phyloP scores from a whole-genome alignment of 2,329 filamentous ascomycete genomes.

The Raffaelea ambrosiae region DNA sequence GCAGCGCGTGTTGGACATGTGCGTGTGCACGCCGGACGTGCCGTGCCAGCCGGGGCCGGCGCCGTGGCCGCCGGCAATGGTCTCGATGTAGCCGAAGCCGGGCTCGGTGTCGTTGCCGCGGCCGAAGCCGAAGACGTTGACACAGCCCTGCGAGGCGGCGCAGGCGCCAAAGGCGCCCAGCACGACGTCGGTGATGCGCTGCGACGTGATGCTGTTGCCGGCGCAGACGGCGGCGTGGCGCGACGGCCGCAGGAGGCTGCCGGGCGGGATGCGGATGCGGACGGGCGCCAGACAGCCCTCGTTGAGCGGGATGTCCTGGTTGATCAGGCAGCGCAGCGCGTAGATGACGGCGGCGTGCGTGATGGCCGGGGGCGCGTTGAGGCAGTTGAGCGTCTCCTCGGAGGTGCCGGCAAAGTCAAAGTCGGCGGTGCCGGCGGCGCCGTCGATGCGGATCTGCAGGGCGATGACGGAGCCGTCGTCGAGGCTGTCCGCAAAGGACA shows the following conservation, averaged over 20 bases:
- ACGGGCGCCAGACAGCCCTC: conserved; percentile 77
- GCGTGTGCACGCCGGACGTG: conserved; percentile 19
- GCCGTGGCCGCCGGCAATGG: conserved; percentile 24
- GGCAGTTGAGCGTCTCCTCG: conserved; percentile 66
- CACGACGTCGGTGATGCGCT: conserved; percentile 77
- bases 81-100: conserved; percentile 23
- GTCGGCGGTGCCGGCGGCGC: conserved; percentile 62
- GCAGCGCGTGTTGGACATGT: conserved; percentile 24
- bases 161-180: conserved; percentile 72
- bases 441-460: conserved; percentile 67
- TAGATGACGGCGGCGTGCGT: conserved; percentile 79
- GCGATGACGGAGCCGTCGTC: conserved; percentile 75
- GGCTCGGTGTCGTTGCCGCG: too few species aligned
- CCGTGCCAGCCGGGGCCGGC: conserved; percentile 22
- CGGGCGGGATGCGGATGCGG: conserved; percentile 61
- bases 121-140: conserved; percentile 80
- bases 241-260: conserved; percentile 65
- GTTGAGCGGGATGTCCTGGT: conserved; percentile 75
- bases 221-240: conserved; percentile 74
- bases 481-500: conserved; percentile 74
- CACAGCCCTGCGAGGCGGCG: conserved; percentile 71
- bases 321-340: conserved; percentile 71
- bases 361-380: conserved; percentile 70
- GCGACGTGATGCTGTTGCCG: conserved; percentile 72
- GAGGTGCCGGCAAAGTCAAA: conserved; percentile 74